Evolutionary conservation across 208 protist genomes (phyloP), one percentile per base, ranked within the genome.

Genomic region (Acanthamoeba healyi): DNA sequence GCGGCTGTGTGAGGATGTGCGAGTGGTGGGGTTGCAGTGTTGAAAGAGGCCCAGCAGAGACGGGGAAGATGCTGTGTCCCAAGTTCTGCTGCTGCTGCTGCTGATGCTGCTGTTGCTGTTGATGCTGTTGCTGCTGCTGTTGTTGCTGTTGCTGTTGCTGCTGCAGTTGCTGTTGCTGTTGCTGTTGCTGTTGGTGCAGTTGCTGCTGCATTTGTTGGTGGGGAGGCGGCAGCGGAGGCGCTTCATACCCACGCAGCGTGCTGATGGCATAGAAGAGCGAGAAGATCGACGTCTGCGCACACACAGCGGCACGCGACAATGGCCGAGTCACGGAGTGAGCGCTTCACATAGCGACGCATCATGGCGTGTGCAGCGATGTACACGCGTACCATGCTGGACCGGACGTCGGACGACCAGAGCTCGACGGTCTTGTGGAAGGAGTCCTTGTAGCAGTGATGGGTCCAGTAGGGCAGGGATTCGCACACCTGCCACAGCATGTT

Each of bases 401-500:
- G 58, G 9, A 67, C 58, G 26, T 79, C 70, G 29, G 36, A 79
- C 7, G 70, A 38, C 70, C 70, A 79, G 70, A 79, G 70, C 36
- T 79, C 70, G 36, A 79, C 15, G 26, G 70, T 79, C 32, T 79
- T 79, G 32, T 34, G 70, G 34, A 79, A 79, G 34, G 70, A 79
- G 36, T 79, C 70, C 70, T 79, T 79, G 70, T 26, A 79, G 70
- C 38, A 79, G 29, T 46, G n/a, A 24, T 26, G 5, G 36, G 17
- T 46, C 70, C 70, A 79, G 32, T 46, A 17, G 34, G 70, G 70
- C 32, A 79, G 22, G 22, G 70, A 38, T 12, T 79, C 70, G 38
- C 70, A 79, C 70, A 79, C 38, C 36, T 79, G 70, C 70, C 70
- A 79, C 70, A 79, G 70, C 36, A 79, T 79, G 34, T 10, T 44